Conservation (phyloP, 148 eudicot genomes). For the Limonium bicolor region DNA sequence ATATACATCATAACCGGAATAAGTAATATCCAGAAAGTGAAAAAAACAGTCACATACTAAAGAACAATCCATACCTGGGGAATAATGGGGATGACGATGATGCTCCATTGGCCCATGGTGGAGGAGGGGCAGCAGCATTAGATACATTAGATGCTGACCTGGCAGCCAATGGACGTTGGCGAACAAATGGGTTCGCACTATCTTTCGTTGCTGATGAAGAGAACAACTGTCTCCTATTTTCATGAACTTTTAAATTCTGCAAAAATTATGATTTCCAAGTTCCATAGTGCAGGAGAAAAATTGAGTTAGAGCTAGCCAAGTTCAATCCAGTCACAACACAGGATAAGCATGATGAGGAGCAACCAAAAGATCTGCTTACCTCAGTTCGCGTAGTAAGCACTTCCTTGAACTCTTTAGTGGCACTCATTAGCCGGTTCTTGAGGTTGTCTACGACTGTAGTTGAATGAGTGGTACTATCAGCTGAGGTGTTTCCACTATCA, state of each 20-base stretch:
- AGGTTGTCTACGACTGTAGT: constrained; percentile 74
- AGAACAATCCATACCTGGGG: constrained; percentile 37
- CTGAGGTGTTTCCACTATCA: constrained; percentile 49
- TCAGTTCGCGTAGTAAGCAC: constrained; percentile 76
- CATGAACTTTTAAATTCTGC: constrained; percentile 70
- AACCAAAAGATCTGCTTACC: too few relatives aligned
- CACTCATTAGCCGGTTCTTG: constrained; percentile 59
- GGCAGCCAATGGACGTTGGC: constrained; percentile 56
- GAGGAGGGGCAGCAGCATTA: constrained; percentile 32
- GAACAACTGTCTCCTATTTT: constrained; percentile 54
- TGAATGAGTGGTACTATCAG: constrained; percentile 56
- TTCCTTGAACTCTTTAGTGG: constrained; percentile 75
- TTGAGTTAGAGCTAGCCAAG: background rate
- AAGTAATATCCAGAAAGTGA: background rate
- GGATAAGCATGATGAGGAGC: background rate
- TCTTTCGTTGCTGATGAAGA: constrained; percentile 48
- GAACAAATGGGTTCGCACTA: constrained; percentile 50
- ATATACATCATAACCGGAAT: too few relatives aligned
- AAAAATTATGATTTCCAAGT: background rate
- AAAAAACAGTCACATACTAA: background rate
- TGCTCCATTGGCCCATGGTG: constrained; percentile 61
- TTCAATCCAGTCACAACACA: background rate
- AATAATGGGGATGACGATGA: constrained; percentile 44
- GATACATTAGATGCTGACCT: constrained; percentile 30
- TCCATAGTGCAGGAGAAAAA: background rate